phyloP scores from a whole-genome alignment of 257 asterid genomes.

The Solanum dulcamara region DNA sequence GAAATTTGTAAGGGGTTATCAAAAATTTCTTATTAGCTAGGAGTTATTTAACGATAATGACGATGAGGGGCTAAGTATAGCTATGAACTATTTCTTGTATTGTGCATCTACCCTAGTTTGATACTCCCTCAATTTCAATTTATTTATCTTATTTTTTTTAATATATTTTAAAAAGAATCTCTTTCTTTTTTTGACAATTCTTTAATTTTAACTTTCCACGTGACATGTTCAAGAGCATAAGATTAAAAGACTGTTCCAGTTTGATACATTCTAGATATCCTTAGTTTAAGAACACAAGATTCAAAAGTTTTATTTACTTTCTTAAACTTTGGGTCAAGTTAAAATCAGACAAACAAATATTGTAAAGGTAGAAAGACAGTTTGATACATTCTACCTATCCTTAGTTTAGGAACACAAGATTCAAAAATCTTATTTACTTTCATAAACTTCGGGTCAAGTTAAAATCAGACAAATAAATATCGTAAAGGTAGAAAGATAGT shows the following conservation, averaged over 20 bases:
- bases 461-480: no score
- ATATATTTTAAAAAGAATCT: accelerated
- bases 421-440: neutral
- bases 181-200: no score
- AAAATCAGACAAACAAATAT: no score
- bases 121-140: neutral
- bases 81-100: neutral
- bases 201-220: neutral
- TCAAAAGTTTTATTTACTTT: neutral
- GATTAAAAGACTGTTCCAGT: neutral
- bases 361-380: no score
- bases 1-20: neutral
- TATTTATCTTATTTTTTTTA: no score
- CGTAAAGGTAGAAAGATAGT: no score
- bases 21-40: neutral
- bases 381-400: neutral
- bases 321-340: no score
- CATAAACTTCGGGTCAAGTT: no score
- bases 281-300: neutral
- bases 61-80: neutral
- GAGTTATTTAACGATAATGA: neutral
- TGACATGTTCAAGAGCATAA: neutral
- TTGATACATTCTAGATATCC: neutral
- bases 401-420: neutral
- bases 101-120: neutral